phyloP scores from a whole-genome alignment of 164 flowering plant species.

The Dillenia suffruticosa region DNA sequence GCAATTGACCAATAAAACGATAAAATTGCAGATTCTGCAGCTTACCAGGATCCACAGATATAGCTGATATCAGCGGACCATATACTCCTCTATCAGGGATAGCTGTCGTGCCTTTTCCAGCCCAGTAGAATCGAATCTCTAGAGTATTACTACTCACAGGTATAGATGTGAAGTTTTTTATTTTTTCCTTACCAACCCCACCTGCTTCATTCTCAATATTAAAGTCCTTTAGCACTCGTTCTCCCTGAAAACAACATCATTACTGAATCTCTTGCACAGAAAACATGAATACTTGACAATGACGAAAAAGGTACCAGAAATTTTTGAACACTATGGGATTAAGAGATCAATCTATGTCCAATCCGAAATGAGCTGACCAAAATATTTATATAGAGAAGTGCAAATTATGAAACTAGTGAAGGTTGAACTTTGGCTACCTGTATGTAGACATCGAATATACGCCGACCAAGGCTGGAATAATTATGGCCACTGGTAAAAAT shows the following conservation, averaged over 20 bases:
- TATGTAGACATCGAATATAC: constrained; percentile 58
- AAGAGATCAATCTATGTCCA: too few relatives aligned
- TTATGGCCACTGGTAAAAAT: constrained; percentile 39
- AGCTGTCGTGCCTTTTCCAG: constrained; percentile 43
- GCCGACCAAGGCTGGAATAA: constrained; percentile 59
- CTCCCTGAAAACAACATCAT: constrained; percentile 18
- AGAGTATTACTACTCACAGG: constrained; percentile 25
- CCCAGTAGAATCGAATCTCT: constrained; percentile 43
- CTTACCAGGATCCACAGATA: constrained; percentile 37
- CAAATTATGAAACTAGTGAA: neutral
- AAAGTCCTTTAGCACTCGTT: constrained; percentile 48
- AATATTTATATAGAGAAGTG: too few relatives aligned
- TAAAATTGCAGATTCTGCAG: neutral
- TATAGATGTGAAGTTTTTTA: constrained; percentile 19
- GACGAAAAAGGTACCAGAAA: too few relatives aligned
- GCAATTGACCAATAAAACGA: neutral
- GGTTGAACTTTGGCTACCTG: constrained; percentile 33
- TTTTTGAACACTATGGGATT: too few relatives aligned
- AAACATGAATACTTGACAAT: too few relatives aligned
- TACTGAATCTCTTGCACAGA: too few relatives aligned
- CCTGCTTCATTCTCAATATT: constrained; percentile 49
- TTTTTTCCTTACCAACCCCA: constrained; percentile 27
- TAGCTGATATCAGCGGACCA: constrained; percentile 56
- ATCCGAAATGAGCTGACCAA: too few relatives aligned
- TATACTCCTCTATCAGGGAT: constrained; percentile 41